A percentile compares a stretch with the other conserved stretches of the same genome.
Evolutionary conservation across 345 rosid genomes (phyloP).

Genomic region (Eutrema japonicum): DNA sequence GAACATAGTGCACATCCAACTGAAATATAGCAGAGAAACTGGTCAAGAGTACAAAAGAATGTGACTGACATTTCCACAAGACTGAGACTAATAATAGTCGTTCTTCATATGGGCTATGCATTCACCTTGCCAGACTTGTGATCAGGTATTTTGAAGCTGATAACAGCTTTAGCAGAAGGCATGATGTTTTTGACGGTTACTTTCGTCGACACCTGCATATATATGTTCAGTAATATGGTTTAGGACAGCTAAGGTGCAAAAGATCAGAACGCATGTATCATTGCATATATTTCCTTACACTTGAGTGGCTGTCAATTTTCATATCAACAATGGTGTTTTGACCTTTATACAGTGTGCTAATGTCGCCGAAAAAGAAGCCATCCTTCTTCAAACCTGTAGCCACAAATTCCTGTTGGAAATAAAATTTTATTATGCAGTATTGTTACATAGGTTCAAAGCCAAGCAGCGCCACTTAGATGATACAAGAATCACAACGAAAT

Average conservation of each 20-base stretch:
- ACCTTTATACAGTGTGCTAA: slow-evolving; percentile 64
- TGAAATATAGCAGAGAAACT: slow-evolving; percentile 40
- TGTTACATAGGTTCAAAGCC: slow-evolving; percentile 4
- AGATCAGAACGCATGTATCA: slow-evolving; percentile 10
- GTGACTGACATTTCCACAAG: not conserved
- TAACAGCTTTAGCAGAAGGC: slow-evolving; percentile 61
- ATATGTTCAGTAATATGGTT: slow-evolving; percentile 15
- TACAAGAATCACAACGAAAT: not conserved
- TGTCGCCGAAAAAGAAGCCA: slow-evolving; percentile 67
- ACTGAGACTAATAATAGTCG: not conserved
- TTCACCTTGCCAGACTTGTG: slow-evolving; percentile 95
- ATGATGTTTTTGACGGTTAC: slow-evolving; percentile 64
- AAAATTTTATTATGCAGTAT: slow-evolving; percentile 16
- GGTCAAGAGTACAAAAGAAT: not conserved
- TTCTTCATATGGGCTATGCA: slow-evolving; percentile 36
- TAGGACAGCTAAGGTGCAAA: not conserved
- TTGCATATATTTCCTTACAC: slow-evolving; percentile 49
- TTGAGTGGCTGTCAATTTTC: slow-evolving; percentile 74
- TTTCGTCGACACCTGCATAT: slow-evolving; percentile 65
- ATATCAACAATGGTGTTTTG: slow-evolving; percentile 69
- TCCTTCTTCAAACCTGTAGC: slow-evolving; percentile 77
- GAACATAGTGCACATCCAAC: slow-evolving; percentile 82
- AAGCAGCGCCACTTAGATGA: not conserved
- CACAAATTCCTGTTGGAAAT: slow-evolving; percentile 60
- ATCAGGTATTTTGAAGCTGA: slow-evolving; percentile 81